A percentile compares a stretch with the other conserved stretches of the same genome.
Evolutionary conservation across 2,329 filamentous ascomycete species (phyloP).

Genomic region (Scedosporium minutisporum): DNA sequence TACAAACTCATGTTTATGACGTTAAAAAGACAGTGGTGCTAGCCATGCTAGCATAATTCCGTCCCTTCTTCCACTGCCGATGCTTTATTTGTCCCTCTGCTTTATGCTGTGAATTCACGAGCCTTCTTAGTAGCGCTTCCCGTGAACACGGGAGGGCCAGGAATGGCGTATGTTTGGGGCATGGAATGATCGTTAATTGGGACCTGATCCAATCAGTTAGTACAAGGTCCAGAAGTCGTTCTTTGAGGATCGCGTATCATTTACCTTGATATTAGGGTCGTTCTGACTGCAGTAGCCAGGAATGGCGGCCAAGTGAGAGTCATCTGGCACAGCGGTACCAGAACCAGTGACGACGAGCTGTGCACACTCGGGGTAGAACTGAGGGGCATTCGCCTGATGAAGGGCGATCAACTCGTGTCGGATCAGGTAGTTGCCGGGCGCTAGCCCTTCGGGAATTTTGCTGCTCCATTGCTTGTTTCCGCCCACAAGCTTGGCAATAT

Average conservation of each 20-base stretch:
- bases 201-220: conserved; percentile 7
- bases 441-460: conserved; percentile 34
- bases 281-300: conserved; percentile 33
- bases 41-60: too few species aligned
- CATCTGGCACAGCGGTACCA: conserved; percentile 19
- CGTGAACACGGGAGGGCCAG: conserved; percentile 11
- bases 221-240: neutral
- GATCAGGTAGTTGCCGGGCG: conserved; percentile 42
- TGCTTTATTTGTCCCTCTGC: too few species aligned
- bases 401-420: conserved; percentile 46
- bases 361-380: conserved; percentile 48
- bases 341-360: conserved; percentile 50
- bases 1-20: too few species aligned
- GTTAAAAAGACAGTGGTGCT: too few species aligned
- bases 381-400: conserved; percentile 36
- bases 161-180: conserved; percentile 12
- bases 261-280: conserved; percentile 38
- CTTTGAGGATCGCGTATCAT: conserved; percentile 14
- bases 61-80: too few species aligned
- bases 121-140: conserved; percentile 11
- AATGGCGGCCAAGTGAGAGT: conserved; percentile 27
- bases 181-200: conserved; percentile 11
- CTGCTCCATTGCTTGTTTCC: conserved; percentile 39
- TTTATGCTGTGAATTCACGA: conserved; percentile 8
- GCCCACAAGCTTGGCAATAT: conserved; percentile 33